Base-by-base conservation (phyloP, 345 rosid species). In the Dimocarpus longan region DNA sequence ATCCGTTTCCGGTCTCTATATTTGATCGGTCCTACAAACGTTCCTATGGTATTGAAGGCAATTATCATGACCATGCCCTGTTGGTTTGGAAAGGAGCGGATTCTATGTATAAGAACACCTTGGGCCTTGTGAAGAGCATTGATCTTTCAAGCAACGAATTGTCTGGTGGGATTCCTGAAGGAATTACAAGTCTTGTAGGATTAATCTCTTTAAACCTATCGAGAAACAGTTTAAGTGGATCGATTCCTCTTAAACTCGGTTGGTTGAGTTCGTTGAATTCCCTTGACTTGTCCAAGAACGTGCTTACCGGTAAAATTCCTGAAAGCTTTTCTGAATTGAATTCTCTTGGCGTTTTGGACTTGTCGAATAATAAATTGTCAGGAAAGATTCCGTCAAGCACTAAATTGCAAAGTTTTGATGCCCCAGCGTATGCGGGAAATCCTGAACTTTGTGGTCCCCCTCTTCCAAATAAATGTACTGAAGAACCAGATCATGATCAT, bases 31-130 rank as follows among this genome's bases (percentile, higher is more conserved):
- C 52, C 52, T 46, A 46, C 12, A 46, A 46, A 46, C 52, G 52
- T 46, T 46, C 52, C 52, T 46, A 46, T 46, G 52, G 52, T 46
- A 46, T 46, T 46, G 52, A 46, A 46, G 52, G 52, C 10, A 46
- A 46, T 46, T 46, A 46, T 71, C 8, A 28, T 72, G 32, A 60
- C 39, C 2, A 8, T 16, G 42, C 19, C 2, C 0, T 56, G 6
- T 21, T 71, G 13, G 39, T 4, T 26, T 71, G 75, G 81, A 70
- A 70, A 48, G 81, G 81, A 6, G 48, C 44, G 32, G 54, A 43
- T 6, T 11, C 9, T 0, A 70, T n/a, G 40, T 78, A 62, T 16
- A 46, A 59, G 22, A 71, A 40, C 15, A 78, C 12, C 5, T 52
- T 71, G 8, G 56, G 64, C 16, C 57, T 62, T 5, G 32, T 66